Evolutionary conservation across 768 basidiomycete species (phyloP), one percentile per base, ranked within the genome.

Genomic region (Termitomyces sp.): DNA sequence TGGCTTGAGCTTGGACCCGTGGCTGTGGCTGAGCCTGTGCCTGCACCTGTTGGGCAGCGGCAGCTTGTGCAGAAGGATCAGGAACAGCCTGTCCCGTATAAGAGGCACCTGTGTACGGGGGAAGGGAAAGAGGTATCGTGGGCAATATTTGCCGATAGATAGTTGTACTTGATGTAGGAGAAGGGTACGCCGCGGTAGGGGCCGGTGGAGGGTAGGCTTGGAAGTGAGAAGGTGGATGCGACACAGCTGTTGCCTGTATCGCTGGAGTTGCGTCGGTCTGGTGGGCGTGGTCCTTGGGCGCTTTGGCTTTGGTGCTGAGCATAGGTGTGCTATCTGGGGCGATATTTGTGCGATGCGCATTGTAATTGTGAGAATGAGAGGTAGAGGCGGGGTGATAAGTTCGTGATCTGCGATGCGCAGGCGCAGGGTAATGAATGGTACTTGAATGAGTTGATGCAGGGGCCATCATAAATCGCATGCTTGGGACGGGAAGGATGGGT

Each of bases 261-360:
- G 34, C 53, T 17, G 21, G 30, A 34, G 43, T 34, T 37, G 25
- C 19, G 44, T n/a, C 9, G 10, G 43, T 4, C 39, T 16, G n/a
- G 1, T 42, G 9, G 12, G 21, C 32, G 41, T 32, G n/a, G 17
- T 14, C 10, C 27, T 51, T 52, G 39, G 37, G 39, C n/a, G 39
- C 41, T 32, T 52, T 40, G 11, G 39, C 41, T 42, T 42, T 52
- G 27, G 39, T 52, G 11, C 12, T 32, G 37, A 52, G 51, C 35
- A 30, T 32, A 17, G 23, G 48, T 42, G 43, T 23, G 17, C 54
- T 55, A 10, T 42, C 37, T 12, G 55, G 14, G 11, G 54, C 54
- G 11, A 53, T 61, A 9, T 57, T 51, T 27, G 61, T 44, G 19
- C 58, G 59, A 47, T 62, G 57, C 12, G 30, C 46, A n/a, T 28